Conservation (phyloP, 2,329 filamentous ascomycete genomes). For the Chrysoporthe deuterocubensis region DNA sequence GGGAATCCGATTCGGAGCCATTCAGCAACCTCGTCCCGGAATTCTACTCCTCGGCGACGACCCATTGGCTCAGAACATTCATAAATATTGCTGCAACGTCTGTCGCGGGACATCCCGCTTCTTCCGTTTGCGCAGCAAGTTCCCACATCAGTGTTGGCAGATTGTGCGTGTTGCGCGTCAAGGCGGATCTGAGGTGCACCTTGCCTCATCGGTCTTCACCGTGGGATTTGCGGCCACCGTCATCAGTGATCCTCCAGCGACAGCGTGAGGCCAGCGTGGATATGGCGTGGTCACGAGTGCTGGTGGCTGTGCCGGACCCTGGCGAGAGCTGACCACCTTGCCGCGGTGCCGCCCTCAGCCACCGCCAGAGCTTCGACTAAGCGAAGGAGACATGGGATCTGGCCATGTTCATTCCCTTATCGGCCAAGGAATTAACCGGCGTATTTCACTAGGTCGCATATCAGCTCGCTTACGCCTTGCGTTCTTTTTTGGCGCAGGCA, state of each 20-base stretch:
- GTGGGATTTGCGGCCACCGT: background rate
- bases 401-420: background rate
- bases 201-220: background rate
- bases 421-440: background rate
- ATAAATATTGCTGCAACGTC: background rate
- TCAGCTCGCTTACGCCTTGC: background rate
- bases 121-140: background rate
- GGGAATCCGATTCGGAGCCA: background rate
- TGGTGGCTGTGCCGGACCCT: slow-evolving; percentile 15
- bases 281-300: background rate
- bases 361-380: background rate
- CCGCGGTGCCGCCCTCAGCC: background rate
- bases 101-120: background rate
- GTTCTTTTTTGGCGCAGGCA: background rate
- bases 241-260: background rate
- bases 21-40: background rate
- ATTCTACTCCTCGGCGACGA: no score
- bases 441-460: background rate
- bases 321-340: slow-evolving; percentile 1
- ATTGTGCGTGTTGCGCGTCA: background rate
- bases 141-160: background rate
- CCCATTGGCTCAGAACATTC: background rate
- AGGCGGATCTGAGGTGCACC: background rate
- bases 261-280: background rate
- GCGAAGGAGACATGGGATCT: background rate